Percentiles rank a stretch among this genome's conserved stretches.
Evolutionary conservation across 192 early-diverging fungal species (phyloP).

Genomic region (Umbelopsis vinacea): DNA sequence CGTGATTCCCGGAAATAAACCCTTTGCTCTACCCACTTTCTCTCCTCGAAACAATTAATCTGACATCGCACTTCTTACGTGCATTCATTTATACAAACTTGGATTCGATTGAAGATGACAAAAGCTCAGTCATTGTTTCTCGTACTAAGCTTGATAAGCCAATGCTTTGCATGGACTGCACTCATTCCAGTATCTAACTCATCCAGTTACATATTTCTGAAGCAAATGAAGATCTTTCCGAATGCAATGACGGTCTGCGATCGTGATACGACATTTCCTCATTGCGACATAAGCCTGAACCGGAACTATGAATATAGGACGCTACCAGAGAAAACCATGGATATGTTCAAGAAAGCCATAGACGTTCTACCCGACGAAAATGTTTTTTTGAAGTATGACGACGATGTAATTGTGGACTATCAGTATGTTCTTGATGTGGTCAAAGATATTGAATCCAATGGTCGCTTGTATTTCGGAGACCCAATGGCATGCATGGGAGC

Average conservation of each 20-base stretch:
- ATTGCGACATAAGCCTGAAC: constrained; percentile 6
- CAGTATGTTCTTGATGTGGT: neutral
- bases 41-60: neutral
- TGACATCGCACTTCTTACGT: no score
- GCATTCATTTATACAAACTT: neutral
- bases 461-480: constrained; percentile 9
- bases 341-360: constrained; percentile 8
- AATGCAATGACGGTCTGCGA: neutral
- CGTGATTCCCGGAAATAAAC: no score
- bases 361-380: neutral
- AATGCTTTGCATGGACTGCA: neutral
- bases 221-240: neutral
- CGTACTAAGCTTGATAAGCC: neutral
- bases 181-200: constrained; percentile 5
- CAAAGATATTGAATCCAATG: neutral
- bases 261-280: neutral
- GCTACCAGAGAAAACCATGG: neutral
- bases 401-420: constrained; percentile 5
- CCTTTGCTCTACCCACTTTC: no score
- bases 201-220: neutral
- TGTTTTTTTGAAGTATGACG: constrained; percentile 10
- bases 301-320: neutral
- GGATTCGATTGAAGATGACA: neutral
- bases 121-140: neutral
- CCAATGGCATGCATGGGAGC: neutral